These are phyloP conservation scores for Fusarium siculi DNA, from an alignment of 2,329 filamentous ascomycete species.

Conservation along the genomic window DNA sequence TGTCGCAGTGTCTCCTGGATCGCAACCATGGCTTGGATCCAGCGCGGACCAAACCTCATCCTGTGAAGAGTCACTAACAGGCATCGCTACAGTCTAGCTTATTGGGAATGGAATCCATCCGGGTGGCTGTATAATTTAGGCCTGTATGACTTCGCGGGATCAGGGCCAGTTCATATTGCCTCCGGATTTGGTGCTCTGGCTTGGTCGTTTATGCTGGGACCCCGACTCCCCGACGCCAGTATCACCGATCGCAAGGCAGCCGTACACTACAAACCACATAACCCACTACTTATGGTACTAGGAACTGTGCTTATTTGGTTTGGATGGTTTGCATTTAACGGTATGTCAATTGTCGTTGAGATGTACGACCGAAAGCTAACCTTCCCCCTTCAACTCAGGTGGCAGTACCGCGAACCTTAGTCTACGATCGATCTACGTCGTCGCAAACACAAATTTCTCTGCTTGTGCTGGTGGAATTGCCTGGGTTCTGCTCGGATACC, in stretches of 20 bases:
- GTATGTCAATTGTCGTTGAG: constrained; percentile 25
- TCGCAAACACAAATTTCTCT: constrained; percentile 68
- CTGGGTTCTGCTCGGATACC: constrained; percentile 65
- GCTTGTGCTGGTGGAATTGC: constrained; percentile 64
- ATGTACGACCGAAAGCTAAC: neutral
- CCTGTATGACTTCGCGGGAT: constrained; percentile 69
- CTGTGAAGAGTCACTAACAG: neutral
- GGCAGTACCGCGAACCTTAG: constrained; percentile 62
- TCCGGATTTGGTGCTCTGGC: constrained; percentile 71
- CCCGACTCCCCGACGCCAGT: constrained; percentile 51
- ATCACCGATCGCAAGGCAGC: constrained; percentile 27
- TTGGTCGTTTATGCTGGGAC: constrained; percentile 71
- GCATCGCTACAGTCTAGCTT: constrained; percentile 56
- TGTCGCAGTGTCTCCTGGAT: no score
- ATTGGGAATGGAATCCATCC: constrained; percentile 75
- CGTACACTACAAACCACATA: constrained; percentile 63
- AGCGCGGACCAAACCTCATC: neutral
- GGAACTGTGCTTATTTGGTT: constrained; percentile 75
- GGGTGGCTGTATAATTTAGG: constrained; percentile 73
- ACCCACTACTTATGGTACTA: constrained; percentile 70
- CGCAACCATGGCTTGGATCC: neutral
- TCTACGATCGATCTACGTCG: constrained; percentile 63
- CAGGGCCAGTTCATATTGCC: constrained; percentile 72
- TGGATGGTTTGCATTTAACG: constrained; percentile 67
- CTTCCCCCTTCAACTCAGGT: neutral